A percentile compares a stretch with the other conserved stretches of the same genome.
phyloP scores from a whole-genome alignment of 2,329 filamentous ascomycete genomes.

The Fusarium coicis region DNA sequence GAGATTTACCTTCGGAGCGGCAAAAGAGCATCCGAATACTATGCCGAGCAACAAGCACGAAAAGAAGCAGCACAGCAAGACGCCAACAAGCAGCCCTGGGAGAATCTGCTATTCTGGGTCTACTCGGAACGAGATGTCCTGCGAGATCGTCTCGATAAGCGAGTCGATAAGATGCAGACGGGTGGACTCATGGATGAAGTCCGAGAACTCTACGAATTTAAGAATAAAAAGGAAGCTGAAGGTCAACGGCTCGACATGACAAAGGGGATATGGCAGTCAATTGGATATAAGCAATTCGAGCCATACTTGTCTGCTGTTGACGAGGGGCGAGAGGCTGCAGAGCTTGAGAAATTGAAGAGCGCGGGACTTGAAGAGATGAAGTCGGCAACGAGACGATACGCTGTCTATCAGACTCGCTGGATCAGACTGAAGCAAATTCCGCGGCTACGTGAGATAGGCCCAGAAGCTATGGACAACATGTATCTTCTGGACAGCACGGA shows the following conservation, averaged over 20 bases:
- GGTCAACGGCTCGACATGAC: constrained; percentile 74
- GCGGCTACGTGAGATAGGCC: constrained; percentile 66
- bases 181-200: constrained; percentile 62
- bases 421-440: constrained; percentile 85
- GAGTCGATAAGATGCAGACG: constrained; percentile 86
- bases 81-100: constrained; percentile 51
- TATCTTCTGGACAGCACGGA: constrained; percentile 87
- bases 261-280: constrained; percentile 94
- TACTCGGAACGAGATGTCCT: constrained; percentile 78
- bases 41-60: constrained; percentile 75
- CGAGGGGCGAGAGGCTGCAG: constrained; percentile 41
- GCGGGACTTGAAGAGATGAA: constrained; percentile 80
- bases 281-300: constrained; percentile 93
- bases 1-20: constrained; percentile 91
- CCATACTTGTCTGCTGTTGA: constrained; percentile 69
- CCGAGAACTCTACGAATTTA: constrained; percentile 57
- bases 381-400: constrained; percentile 86
- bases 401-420: constrained; percentile 86
- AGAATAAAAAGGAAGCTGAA: constrained; percentile 48
- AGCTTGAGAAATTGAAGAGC: constrained; percentile 65
- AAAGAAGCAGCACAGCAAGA: constrained; percentile 46
- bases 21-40: constrained; percentile 83
- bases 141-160: constrained; percentile 74
- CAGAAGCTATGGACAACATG: constrained; percentile 65
- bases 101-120: constrained; percentile 85